Evolutionary conservation across 805 yeast species (phyloP), one percentile per base, ranked within the genome.

Genomic region (Hanseniaspora opuntiae): DNA sequence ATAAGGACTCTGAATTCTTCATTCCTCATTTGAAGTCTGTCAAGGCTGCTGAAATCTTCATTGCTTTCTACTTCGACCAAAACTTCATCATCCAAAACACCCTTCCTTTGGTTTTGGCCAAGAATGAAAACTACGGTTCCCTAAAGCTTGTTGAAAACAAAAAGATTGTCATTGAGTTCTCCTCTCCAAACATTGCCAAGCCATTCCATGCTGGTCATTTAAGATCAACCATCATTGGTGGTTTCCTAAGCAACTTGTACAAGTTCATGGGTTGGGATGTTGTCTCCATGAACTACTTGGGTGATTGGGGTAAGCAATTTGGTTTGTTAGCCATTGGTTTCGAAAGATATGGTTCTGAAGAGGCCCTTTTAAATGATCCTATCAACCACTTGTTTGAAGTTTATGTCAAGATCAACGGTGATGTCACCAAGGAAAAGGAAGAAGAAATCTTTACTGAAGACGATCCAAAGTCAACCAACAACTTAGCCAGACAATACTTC

Each of bases 181-280:
- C 96, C 2, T 89, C 97, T 36, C 99, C 99, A 59, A 93, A 93
- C 70, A 90, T 93, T 64, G 99, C 99, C 59, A 93, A 93, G 71
- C 99, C 99, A 12, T 93, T 93, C 84, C 99, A 93, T 66, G 99
- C 99, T 53, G 99, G 99, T 56, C 99, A 93, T 69, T 78, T 93
- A 69, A 83, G 99, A 71, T 85, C 95, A 33, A 93, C 99, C 45
- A 93, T 93, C 64, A 93, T 93, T 66, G 99, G 99, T 61, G 97
- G 97, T 16, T 93, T 88, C 72, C 68, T 93, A 47, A 71, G 96
- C 40, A 90, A 89, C 69, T 74, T 93, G 66, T 86, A 93, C 66
- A 96, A 88, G 70, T 81, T 79, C 60, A 74, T 82, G 55, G 98
- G 97, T 46, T 93, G 90, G 86, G 78, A 86, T n/a, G 98, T 93